Conservation (phyloP, 164 flowering plant genomes). For the Cinnamomum micranthum region DNA sequence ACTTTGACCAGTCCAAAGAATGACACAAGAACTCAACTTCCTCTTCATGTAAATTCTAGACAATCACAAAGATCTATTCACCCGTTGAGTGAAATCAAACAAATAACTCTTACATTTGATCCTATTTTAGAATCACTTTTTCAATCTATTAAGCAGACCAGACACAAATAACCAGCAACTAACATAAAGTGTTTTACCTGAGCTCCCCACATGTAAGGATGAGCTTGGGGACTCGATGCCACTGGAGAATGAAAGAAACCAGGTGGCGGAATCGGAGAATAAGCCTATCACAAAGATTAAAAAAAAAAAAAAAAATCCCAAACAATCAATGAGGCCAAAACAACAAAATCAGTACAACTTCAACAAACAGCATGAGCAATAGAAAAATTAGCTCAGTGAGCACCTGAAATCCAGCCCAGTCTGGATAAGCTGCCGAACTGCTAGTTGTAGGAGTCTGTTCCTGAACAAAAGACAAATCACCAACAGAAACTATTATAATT, state of each 20-base stretch:
- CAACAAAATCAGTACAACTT: not conserved
- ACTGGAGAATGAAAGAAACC: conserved; percentile 50
- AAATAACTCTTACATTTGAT: too few species aligned
- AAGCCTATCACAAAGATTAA: conserved; percentile 50
- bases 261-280: conserved; percentile 85
- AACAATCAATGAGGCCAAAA: not conserved
- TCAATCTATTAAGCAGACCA: too few species aligned
- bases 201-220: conserved; percentile 98
- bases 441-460: conserved; percentile 57
- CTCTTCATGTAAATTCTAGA: too few species aligned
- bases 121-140: too few species aligned
- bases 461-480: conserved; percentile 27
- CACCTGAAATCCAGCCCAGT: conserved; percentile 95
- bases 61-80: too few species aligned
- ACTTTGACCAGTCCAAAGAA: too few species aligned
- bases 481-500: not conserved
- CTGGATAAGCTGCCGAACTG: conserved; percentile 58
- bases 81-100: too few species aligned
- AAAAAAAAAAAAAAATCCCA: not conserved
- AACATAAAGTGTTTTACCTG: conserved; percentile 46
- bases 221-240: conserved; percentile 92
- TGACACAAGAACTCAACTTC: too few species aligned
- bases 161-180: not conserved
- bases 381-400: not conserved
- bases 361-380: not conserved